These are phyloP conservation scores for Juncus effusus DNA, from an alignment of 176 grass and related monocot genomes.

Conservation along the genomic window DNA sequence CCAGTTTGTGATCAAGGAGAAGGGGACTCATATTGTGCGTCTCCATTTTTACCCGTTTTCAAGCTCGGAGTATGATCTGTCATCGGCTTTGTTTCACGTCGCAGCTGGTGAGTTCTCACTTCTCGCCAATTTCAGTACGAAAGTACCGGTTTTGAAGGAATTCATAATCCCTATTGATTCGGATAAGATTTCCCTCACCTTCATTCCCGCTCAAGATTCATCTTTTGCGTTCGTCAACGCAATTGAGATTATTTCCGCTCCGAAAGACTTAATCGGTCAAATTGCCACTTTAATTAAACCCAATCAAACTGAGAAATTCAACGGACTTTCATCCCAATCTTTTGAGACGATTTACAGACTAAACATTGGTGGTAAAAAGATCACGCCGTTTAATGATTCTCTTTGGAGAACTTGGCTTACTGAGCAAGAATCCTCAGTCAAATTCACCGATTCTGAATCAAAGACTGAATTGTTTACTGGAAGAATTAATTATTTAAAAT, in stretches of 20 bases:
- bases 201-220: constrained; percentile 49
- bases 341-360: constrained; percentile 75
- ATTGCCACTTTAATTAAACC: constrained; percentile 42
- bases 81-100: constrained; percentile 74
- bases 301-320: constrained; percentile 22
- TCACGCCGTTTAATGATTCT: constrained; percentile 89
- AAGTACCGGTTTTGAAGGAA: constrained; percentile 58
- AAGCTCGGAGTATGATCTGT: constrained; percentile 39
- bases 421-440: constrained; percentile 38
- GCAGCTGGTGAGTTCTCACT: constrained; percentile 38
- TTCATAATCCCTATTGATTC: constrained; percentile 59
- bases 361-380: constrained; percentile 72
- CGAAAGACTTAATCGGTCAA: constrained; percentile 67
- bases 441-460: constrained; percentile 30
- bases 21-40: constrained; percentile 68
- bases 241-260: constrained; percentile 79
- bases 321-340: constrained; percentile 56
- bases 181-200: constrained; percentile 57
- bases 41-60: constrained; percentile 89
- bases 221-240: constrained; percentile 78
- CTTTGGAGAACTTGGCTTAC: constrained; percentile 93
- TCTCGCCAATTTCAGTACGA: constrained; percentile 69
- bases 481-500: constrained; percentile 67
- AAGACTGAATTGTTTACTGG: constrained; percentile 44
- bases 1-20: constrained; percentile 51